These are phyloP conservation scores for Phyllosticta citrichinensis DNA, from an alignment of 2,329 filamentous ascomycete genomes.

Conservation along the genomic window DNA sequence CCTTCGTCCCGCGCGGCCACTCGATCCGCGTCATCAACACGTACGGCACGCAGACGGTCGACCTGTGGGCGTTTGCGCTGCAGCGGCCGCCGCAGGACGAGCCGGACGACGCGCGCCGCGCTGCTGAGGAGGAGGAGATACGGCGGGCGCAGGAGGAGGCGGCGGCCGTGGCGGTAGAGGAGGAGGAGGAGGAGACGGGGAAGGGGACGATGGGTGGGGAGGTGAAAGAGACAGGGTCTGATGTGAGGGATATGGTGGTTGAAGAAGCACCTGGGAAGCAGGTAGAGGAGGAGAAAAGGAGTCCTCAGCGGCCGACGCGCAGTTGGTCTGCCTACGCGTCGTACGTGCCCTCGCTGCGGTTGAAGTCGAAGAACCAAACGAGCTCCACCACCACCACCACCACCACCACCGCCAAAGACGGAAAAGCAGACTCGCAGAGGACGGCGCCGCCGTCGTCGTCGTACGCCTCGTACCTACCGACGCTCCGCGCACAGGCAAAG, in stretches of 20 bases:
- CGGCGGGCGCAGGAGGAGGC: constrained; percentile 1
- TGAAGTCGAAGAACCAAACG: not conserved
- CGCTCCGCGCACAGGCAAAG: not conserved
- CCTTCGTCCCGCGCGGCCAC: constrained; percentile 39
- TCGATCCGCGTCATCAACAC: constrained; percentile 42
- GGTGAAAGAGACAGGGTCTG: not conserved
- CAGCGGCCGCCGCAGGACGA: constrained; percentile 26
- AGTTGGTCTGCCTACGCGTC: not conserved
- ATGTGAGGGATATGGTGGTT: not conserved
- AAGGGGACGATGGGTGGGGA: not conserved
- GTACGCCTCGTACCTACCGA: not conserved
- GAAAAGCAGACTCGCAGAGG: not conserved
- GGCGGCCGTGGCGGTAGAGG: not conserved
- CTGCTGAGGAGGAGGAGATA: constrained; percentile 2
- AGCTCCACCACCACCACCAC: not conserved
- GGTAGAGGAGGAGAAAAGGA: constrained; percentile 12
- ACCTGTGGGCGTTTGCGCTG: constrained; percentile 41
- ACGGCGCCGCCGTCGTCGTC: not conserved
- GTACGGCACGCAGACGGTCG: constrained; percentile 40
- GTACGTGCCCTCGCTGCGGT: not conserved
- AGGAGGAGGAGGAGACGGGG: not conserved
- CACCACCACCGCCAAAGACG: not conserved
- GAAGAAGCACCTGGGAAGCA: not conserved
- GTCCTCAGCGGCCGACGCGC: constrained; percentile 12
- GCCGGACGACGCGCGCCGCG: constrained; percentile 16